Percentiles rank a stretch among this genome's conserved stretches.
phyloP scores from a whole-genome alignment of 2,329 filamentous ascomycete genomes.

The Calonectria honghensis region DNA sequence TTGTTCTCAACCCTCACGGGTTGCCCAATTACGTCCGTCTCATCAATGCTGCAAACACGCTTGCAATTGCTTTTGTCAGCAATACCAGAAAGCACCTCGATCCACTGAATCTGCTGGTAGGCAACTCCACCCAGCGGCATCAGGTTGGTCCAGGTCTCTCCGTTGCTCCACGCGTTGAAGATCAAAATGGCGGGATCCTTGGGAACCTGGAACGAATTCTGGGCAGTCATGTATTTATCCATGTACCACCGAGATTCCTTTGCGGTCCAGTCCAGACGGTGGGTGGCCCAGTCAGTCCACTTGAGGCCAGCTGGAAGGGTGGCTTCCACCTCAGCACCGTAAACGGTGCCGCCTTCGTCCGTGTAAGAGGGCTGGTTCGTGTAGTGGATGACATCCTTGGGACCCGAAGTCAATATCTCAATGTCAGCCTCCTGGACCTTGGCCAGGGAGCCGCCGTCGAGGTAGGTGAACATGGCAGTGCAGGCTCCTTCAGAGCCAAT shows the following conservation, averaged over 20 bases:
- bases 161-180: slow-evolving; percentile 77
- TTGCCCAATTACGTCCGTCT: slow-evolving; percentile 60
- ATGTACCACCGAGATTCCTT: slow-evolving; percentile 73
- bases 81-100: slow-evolving; percentile 72
- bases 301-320: slow-evolving; percentile 64
- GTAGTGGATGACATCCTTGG: slow-evolving; percentile 67
- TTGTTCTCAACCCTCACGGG: slow-evolving; percentile 56
- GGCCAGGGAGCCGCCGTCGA: slow-evolving; percentile 57
- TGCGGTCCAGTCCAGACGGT: slow-evolving; percentile 76
- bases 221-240: slow-evolving; percentile 67
- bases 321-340: slow-evolving; percentile 65
- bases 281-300: slow-evolving; percentile 73
- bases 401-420: slow-evolving; percentile 69
- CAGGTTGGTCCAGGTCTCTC: slow-evolving; percentile 73
- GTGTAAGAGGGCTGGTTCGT: slow-evolving; percentile 75
- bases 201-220: slow-evolving; percentile 73
- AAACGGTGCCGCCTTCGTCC: slow-evolving; percentile 64
- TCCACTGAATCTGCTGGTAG: slow-evolving; percentile 76
- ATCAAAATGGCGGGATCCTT: slow-evolving; percentile 69
- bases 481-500: slow-evolving; percentile 67
- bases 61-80: slow-evolving; percentile 51
- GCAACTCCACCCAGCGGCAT: slow-evolving; percentile 70
- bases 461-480: slow-evolving; percentile 72
- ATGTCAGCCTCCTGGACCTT: slow-evolving; percentile 70
- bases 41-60: slow-evolving; percentile 51